Base-by-base conservation (phyloP, 768 basidiomycete species). In the Omphalotus guepiniiformis region DNA sequence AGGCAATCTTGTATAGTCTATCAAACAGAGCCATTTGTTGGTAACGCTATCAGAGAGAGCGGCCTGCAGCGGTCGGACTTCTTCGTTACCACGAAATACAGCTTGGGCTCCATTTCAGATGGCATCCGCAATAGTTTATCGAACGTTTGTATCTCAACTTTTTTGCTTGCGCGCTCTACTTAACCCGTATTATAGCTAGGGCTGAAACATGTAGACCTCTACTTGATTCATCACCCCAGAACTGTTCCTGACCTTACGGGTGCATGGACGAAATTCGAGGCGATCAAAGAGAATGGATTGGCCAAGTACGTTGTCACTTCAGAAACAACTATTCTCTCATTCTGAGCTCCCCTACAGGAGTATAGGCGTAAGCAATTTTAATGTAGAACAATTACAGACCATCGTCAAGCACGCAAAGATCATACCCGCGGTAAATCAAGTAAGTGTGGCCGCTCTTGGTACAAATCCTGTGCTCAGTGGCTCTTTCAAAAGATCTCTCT, bases 341-440 rank as follows among this genome's bases (percentile, higher is more conserved):
- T 19, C n/a, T n/a, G n/a, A n/a, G n/a, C n/a, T 29, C 28, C 38
- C n/a, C n/a, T n/a, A n/a, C 35, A 75, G 75, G 59, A 85, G 88
- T 55, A 92, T 92, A 44, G 90, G 90, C 34, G 71, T 92, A 34
- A 87, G 85, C 84, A 93, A 93, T 34, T 57, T 52, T 43, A 52
- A 55, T 29, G 6, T 47, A 23, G 46, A 70, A 83, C 48, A 61
- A 86, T 40, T 67, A 78, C 55, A 84, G 88, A 53, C 63, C 86
- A 39, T 82, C 80, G 4, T 73, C 80, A 6, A 82, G 77, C 53
- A 68, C 77, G 8, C 68, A 79, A 85, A 77, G 59, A 71, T 80
- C 54, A 67, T 69, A 49, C 81, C 84, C 0, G 83, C 76, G n/a
- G 71, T 86, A 49, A 88, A 91, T 60, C 88, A 90, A 60, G 74